Percentiles rank a stretch among this genome's conserved stretches.
Conservation (phyloP, 352 stramenopile genomes). For the Aphanomyces cochlioides region DNA sequence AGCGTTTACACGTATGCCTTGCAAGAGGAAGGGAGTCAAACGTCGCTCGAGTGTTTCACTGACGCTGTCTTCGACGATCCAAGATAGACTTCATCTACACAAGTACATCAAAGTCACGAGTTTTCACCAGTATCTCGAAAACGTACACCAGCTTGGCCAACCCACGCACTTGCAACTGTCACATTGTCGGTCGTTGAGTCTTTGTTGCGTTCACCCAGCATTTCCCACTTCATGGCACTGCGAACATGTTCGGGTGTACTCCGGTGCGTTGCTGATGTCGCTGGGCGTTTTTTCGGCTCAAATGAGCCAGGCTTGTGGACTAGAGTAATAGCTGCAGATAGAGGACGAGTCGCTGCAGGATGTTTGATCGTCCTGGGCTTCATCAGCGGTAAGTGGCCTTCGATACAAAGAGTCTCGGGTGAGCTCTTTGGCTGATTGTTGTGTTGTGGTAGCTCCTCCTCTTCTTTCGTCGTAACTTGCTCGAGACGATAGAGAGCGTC, state of each 20-base stretch:
- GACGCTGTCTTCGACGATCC: conserved; percentile 27
- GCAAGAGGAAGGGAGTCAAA: no score
- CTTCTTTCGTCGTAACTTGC: background rate
- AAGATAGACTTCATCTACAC: conserved; percentile 23
- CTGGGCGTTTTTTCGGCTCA: background rate
- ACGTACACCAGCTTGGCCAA: conserved; percentile 22
- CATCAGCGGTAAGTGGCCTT: conserved; percentile 12
- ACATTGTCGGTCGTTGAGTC: background rate
- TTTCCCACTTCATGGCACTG: conserved; percentile 17
- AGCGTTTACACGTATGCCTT: no score
- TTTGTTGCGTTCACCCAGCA: background rate
- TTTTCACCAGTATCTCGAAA: background rate
- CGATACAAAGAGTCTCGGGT: background rate
- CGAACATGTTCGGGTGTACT: conserved; percentile 11
- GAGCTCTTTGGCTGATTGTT: background rate
- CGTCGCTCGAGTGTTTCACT: no score
- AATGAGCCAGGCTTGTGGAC: background rate
- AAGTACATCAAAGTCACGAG: background rate
- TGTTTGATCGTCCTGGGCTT: background rate
- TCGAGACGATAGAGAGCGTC: background rate
- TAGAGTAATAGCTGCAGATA: background rate
- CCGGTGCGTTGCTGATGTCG: background rate
- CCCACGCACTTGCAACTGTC: background rate
- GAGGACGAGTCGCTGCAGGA: background rate
- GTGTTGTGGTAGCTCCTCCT: background rate